Base-by-base conservation (phyloP, 2,329 filamentous ascomycete species). In the Beauveria sp. region DNA sequence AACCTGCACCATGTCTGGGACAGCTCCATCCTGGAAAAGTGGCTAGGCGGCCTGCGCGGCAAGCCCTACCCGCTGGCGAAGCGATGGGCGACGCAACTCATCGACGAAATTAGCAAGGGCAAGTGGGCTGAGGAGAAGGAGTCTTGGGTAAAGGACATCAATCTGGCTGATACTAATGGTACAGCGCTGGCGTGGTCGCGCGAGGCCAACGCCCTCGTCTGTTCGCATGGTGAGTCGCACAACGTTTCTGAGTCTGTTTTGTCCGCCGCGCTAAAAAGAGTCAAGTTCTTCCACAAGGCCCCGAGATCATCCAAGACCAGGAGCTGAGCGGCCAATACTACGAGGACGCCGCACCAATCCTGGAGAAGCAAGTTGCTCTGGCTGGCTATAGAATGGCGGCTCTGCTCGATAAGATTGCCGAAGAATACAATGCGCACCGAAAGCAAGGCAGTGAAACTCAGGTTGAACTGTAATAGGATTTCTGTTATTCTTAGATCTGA, bases 1-100 rank as follows among this genome's bases (percentile, higher is more conserved):
- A 91, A 91, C 69, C 78, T 91, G 47, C 89, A 91, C 68, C 80
- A 87, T 62, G 83, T 90, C 18, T 91, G 88, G 88, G 89, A 91
- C 69, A 84, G 81, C 58, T 83, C 81, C 65, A 90, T 91, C 64
- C 80, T 84, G 0, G 86, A 89, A 73, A 83, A 86, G 68, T 73
- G 83, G 67, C 76, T 87, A 1, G 86, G 86, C 2, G 83, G 79
- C n/a, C 70, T 76, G 48, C 73, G 76, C 44, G 73, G 82, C 68
- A 71, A 76, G 72, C 71, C 80, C 1, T 84, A 80, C 62, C 70
- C 72, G 5, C 74, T 79, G 51, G 85, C 84, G 2, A 70, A 75
- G 55, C 70, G 69, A 47, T 89, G 86, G 82, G 83, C 86, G 1
- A 73, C 76, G n/a, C 72, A 77, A 59, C 77, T 90, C 24, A 78